Evolutionary conservation across 139 green algal genomes (phyloP).

Genomic region (Trebouxia sp.): DNA sequence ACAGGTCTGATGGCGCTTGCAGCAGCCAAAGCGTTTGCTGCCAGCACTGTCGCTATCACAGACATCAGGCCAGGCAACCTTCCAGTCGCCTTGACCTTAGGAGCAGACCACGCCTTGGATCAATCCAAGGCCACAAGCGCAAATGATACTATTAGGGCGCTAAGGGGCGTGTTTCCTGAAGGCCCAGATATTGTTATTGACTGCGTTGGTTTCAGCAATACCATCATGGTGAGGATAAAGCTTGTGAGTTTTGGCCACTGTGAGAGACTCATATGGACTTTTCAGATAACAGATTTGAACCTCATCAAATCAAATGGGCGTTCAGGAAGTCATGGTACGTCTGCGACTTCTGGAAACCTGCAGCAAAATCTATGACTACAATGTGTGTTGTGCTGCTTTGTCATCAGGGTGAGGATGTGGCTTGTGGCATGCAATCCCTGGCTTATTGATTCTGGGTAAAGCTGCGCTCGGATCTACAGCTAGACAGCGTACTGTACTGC

Average conservation of each 20-base stretch:
- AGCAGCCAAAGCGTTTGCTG: slow-evolving; percentile 52
- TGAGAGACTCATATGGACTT: not conserved
- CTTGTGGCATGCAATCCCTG: too few relatives aligned
- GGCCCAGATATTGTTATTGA: slow-evolving; percentile 59
- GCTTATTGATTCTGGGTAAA: too few relatives aligned
- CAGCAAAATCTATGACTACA: not conserved
- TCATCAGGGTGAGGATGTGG: too few relatives aligned
- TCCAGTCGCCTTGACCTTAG: slow-evolving; percentile 27
- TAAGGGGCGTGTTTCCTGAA: not conserved
- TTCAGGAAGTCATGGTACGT: not conserved
- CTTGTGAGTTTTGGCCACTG: not conserved
- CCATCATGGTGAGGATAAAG: slow-evolving; percentile 38
- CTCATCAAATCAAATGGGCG: not conserved
- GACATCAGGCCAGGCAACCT: slow-evolving; percentile 41
- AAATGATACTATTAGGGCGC: slow-evolving; percentile 7
- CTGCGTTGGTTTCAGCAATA: slow-evolving; percentile 57
- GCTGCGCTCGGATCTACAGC: too few relatives aligned
- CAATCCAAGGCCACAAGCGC: not conserved
- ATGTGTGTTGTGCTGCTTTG: not conserved
- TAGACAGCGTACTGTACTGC: too few relatives aligned
- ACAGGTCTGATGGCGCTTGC: slow-evolving; percentile 58
- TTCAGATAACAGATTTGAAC: not conserved
- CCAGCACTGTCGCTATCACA: slow-evolving; percentile 45
- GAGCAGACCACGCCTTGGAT: slow-evolving; percentile 27
- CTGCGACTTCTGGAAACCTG: not conserved